Base-by-base conservation (phyloP, 306 rosid genomes). In the Acmispon strigosus region DNA sequence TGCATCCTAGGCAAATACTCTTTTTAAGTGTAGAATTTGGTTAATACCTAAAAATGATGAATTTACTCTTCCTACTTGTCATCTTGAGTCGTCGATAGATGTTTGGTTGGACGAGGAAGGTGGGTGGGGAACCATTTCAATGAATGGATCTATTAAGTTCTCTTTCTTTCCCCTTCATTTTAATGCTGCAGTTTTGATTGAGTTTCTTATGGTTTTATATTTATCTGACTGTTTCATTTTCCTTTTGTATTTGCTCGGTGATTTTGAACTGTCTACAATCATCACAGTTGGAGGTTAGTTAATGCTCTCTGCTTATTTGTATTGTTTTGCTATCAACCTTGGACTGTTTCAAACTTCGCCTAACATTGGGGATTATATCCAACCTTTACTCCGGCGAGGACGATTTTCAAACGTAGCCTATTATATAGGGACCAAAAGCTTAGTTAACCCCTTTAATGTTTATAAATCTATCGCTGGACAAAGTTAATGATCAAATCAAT, bases 281-380 rank as follows among this genome's bases (percentile, higher is more conserved):
- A 62, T 79, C 66, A 20, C 86, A 92, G 98, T 75, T 84, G 72
- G 98, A 92, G 92, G 98, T 92, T n/a, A n/a, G n/a, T n/a, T n/a
- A n/a, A n/a, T n/a, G n/a, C n/a, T n/a, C n/a, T n/a, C n/a, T n/a
- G n/a, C n/a, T n/a, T n/a, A n/a, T n/a, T n/a, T n/a, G n/a, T n/a
- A n/a, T n/a, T n/a, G n/a, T n/a, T n/a, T n/a, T n/a, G n/a, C n/a
- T n/a, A n/a, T n/a, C n/a, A n/a, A n/a, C n/a, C n/a, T n/a, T n/a
- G n/a, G n/a, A n/a, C n/a, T n/a, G n/a, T n/a, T n/a, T n/a, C n/a
- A n/a, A n/a, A n/a, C n/a, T n/a, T n/a, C n/a, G n/a, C 24, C 2
- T 1, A 22, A 22, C 24, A 22, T 22, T 22, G 24, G 24, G 24
- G 24, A 22, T 22, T 22, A 22, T 22, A 22, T 22, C 24, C 24